Conservation (phyloP, 1,139 yeast species). For the Saccharomycopsis hybrid region DNA sequence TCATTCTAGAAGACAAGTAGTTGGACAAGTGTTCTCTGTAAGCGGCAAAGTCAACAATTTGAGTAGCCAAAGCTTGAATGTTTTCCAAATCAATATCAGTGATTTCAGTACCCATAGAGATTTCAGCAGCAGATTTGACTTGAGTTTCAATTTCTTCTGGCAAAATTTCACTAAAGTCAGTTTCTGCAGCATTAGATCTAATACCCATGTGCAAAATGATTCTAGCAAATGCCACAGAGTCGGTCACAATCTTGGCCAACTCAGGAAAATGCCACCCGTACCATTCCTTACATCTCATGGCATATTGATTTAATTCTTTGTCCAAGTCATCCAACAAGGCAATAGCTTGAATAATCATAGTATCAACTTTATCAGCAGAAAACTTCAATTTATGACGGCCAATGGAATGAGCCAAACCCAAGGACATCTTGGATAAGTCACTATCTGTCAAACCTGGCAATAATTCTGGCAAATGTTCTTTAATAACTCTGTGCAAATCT, state of each 20-base stretch:
- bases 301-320: constrained; percentile 93
- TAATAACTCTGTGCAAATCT: constrained; percentile 91
- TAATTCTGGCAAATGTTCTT: constrained; percentile 88
- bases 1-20: constrained; percentile 90
- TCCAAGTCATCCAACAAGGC: constrained; percentile 94
- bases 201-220: constrained; percentile 91
- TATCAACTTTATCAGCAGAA: constrained; percentile 96
- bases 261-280: constrained; percentile 99
- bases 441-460: constrained; percentile 87
- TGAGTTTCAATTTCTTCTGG: constrained; percentile 89
- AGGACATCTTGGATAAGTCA: constrained; percentile 87
- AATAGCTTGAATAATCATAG: constrained; percentile 98
- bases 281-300: constrained; percentile 99
- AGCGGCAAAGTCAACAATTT: constrained; percentile 89
- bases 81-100: constrained; percentile 82
- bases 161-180: constrained; percentile 83
- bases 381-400: constrained; percentile 98
- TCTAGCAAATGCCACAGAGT: constrained; percentile 91
- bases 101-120: constrained; percentile 97
- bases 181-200: constrained; percentile 83
- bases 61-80: constrained; percentile 85
- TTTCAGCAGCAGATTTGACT: constrained; percentile 89
- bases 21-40: constrained; percentile 90
- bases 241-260: constrained; percentile 93
- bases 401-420: constrained; percentile 94